Conservation (phyloP, 2,329 filamentous ascomycete genomes). For the Fusarium papillatum region DNA sequence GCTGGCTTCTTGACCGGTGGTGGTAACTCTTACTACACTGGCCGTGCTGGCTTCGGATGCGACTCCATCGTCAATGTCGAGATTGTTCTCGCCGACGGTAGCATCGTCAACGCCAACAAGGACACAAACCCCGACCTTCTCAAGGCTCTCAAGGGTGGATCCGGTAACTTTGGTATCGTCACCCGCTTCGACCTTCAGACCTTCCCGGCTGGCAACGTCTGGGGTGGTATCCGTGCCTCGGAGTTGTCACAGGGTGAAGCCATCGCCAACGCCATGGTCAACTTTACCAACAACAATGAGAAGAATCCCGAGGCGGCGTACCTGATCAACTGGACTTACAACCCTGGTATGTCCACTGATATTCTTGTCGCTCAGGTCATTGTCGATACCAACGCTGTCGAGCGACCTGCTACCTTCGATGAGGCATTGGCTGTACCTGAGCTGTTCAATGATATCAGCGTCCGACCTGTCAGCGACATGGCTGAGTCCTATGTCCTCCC, state of each 20-base stretch:
- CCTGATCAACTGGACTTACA: conserved; percentile 36
- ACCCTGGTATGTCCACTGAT: conserved; percentile 23
- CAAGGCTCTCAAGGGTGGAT: conserved; percentile 60
- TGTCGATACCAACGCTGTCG: conserved; percentile 29
- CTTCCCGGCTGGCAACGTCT: conserved; percentile 7
- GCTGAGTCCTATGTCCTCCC: conserved; percentile 13
- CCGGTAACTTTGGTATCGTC: conserved; percentile 58
- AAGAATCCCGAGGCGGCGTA: conserved; percentile 34
- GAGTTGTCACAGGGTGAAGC: conserved; percentile 22
- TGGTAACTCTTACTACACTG: conserved; percentile 46
- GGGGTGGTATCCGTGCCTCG: conserved; percentile 28
- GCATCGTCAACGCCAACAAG: conserved; percentile 55
- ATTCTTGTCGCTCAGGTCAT: conserved; percentile 33
- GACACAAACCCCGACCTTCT: conserved; percentile 56
- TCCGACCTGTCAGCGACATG: conserved; percentile 26
- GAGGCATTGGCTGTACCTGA: conserved; percentile 35
- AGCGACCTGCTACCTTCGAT: conserved; percentile 41
- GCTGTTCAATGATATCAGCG: conserved; percentile 30
- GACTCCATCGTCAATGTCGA: conserved; percentile 56
- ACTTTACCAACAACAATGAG: conserved; percentile 29
- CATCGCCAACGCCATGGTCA: conserved; percentile 29
- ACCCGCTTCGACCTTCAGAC: conserved; percentile 44
- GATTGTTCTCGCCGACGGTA: conserved; percentile 57
- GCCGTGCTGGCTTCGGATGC: conserved; percentile 53
- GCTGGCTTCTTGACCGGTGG: conserved; percentile 46